Evolutionary conservation across 139 green algal genomes (phyloP).

Genomic region (Chlorella ohadii): DNA sequence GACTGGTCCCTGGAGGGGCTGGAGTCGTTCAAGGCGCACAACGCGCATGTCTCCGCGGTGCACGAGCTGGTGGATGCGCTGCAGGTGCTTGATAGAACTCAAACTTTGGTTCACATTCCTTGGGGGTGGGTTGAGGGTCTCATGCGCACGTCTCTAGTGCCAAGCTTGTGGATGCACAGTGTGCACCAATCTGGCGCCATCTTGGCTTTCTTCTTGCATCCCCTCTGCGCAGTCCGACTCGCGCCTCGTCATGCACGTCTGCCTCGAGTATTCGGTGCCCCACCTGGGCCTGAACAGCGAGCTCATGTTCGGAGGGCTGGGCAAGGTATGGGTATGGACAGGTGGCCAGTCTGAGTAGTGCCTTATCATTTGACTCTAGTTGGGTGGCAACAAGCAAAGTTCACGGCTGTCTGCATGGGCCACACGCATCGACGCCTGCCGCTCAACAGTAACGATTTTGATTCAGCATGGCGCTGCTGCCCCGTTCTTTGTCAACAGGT

Average conservation of each 20-base stretch:
- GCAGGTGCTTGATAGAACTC: too few species aligned
- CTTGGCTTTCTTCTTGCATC: too few species aligned
- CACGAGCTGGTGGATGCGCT: slow-evolving; percentile 16
- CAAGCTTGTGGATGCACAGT: too few species aligned
- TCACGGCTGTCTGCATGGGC: too few species aligned
- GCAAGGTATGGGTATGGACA: slow-evolving; percentile 14
- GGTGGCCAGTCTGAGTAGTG: not conserved
- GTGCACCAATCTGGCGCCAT: too few species aligned
- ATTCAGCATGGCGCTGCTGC: not conserved
- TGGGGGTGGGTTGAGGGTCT: too few species aligned
- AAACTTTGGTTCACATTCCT: too few species aligned
- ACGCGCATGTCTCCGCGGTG: not conserved
- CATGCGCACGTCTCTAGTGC: too few species aligned
- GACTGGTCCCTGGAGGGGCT: not conserved
- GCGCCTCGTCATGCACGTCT: slow-evolving; percentile 44
- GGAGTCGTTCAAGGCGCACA: not conserved
- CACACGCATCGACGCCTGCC: too few species aligned
- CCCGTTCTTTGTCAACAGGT: slow-evolving; percentile 2
- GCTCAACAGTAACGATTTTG: too few species aligned
- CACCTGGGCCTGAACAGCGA: slow-evolving; percentile 43
- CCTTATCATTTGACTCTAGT: too few species aligned
- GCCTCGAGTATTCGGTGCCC: slow-evolving; percentile 53
- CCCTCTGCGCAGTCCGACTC: not conserved
- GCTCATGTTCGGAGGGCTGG: slow-evolving; percentile 52
- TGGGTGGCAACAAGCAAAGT: too few species aligned